Conservation (phyloP, 1,284 basidiomycete species). For the Megacollybia platyphylla region DNA sequence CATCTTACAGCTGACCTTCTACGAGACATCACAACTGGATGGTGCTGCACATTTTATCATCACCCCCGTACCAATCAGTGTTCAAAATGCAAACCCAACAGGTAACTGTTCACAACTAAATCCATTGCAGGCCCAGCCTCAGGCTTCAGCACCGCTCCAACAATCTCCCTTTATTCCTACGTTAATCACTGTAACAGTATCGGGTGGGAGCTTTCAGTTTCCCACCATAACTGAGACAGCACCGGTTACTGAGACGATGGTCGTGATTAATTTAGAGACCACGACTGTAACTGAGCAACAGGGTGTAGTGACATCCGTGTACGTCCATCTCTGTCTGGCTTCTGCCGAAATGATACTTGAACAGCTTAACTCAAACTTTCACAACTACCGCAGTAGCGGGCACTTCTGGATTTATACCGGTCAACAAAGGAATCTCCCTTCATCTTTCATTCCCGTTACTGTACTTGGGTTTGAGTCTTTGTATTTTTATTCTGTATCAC, state of each 20-base stretch:
- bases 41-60: constrained; percentile 25
- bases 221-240: constrained; percentile 8
- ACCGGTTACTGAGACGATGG: constrained; percentile 7
- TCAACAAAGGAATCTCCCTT: constrained; percentile 12
- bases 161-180: not conserved
- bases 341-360: not conserved
- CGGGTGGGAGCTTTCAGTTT: constrained; percentile 5
- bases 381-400: constrained; percentile 10
- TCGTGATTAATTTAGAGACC: constrained; percentile 10
- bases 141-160: constrained; percentile 7
- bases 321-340: constrained; percentile 3
- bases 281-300: constrained; percentile 7
- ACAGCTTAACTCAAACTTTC: constrained; percentile 4
- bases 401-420: constrained; percentile 16
- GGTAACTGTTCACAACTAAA: constrained; percentile 18
- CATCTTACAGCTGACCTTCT: constrained; percentile 23
- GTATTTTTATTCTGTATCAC: not conserved
- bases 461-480: not conserved
- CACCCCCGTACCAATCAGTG: constrained; percentile 26
- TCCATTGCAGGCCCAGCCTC: constrained; percentile 22
- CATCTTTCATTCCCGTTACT: constrained; percentile 2
- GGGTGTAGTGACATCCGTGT: constrained; percentile 8
- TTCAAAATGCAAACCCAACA: constrained; percentile 20
- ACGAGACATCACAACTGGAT: constrained; percentile 29
- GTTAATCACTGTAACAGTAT: constrained; percentile 9